Conservation (phyloP, 1,284 basidiomycete species). For the Peniophora sp. region DNA sequence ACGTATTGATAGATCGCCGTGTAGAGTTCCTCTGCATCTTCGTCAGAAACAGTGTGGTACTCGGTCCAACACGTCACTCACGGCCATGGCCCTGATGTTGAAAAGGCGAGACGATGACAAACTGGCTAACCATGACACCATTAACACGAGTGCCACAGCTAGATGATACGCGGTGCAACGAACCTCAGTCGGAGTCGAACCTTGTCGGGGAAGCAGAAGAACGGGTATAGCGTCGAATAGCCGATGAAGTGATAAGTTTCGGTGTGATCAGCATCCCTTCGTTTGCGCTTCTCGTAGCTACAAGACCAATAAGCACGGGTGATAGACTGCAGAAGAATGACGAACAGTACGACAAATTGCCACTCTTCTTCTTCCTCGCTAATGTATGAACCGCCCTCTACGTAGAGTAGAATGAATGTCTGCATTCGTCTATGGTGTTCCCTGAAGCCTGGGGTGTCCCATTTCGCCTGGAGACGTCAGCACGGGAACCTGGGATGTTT, state of each 20-base stretch:
- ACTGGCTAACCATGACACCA: conserved; percentile 54
- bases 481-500: not conserved
- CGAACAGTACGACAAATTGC: conserved; percentile 81
- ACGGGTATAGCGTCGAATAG: conserved; percentile 88
- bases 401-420: conserved; percentile 88
- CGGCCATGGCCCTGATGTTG: conserved; percentile 89
- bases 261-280: conserved; percentile 37
- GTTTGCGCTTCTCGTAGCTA: conserved; percentile 80
- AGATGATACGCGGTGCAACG: conserved; percentile 11
- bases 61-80: conserved; percentile 33
- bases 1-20: conserved; percentile 78
- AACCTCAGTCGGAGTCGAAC: conserved; percentile 81
- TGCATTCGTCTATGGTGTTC: conserved; percentile 96
- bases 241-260: conserved; percentile 85
- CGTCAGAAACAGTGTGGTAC: not conserved
- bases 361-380: conserved; percentile 83
- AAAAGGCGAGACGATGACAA: conserved; percentile 88
- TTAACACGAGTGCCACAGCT: not conserved
- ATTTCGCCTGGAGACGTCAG: conserved; percentile 53
- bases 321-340: conserved; percentile 12
- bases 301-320: not conserved
- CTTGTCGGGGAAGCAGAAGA: conserved; percentile 88
- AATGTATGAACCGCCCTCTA: conserved; percentile 93
- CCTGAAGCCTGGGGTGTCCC: conserved; percentile 83
- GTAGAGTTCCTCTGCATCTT: conserved; percentile 72